Conservation (phyloP, 2,329 filamentous ascomycete species). For the Sordariomycetes sp. region DNA sequence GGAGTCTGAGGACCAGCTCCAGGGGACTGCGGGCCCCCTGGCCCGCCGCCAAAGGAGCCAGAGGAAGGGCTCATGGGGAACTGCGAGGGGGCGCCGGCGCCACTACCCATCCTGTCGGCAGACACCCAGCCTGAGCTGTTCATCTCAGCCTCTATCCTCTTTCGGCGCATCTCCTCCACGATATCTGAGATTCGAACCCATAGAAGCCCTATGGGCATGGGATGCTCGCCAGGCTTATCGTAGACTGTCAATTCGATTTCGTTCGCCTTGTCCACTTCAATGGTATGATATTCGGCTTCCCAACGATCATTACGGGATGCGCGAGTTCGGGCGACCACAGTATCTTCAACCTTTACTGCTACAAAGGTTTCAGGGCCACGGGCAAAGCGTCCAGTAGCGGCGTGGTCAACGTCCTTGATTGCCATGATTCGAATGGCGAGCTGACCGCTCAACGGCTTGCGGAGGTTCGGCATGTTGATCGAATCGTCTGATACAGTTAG, state of each 20-base stretch:
- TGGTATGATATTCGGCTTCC: slow-evolving; percentile 83
- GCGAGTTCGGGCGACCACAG: slow-evolving; percentile 79
- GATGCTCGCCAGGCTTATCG: slow-evolving; percentile 85
- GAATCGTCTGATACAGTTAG: slow-evolving; percentile 66
- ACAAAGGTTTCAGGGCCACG: slow-evolving; percentile 92
- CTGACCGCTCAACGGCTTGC: slow-evolving; percentile 91
- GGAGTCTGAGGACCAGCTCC: too few species aligned
- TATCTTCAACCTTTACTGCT: slow-evolving; percentile 93
- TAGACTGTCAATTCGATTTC: slow-evolving; percentile 97
- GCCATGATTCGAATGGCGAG: slow-evolving; percentile 78
- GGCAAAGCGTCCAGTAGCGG: slow-evolving; percentile 73
- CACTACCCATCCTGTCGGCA: slow-evolving; percentile 81
- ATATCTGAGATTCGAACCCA: slow-evolving; percentile 98
- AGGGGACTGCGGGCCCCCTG: slow-evolving; percentile 31
- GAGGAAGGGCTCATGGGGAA: slow-evolving; percentile 48
- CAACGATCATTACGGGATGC: slow-evolving; percentile 80
- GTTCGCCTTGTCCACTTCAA: slow-evolving; percentile 97
- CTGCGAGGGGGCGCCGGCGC: slow-evolving; percentile 36
- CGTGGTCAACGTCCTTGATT: slow-evolving; percentile 92
- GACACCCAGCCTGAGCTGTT: slow-evolving; percentile 95
- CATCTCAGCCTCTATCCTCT: slow-evolving; percentile 94
- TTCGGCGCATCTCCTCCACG: slow-evolving; percentile 91
- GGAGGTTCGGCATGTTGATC: slow-evolving; percentile 86
- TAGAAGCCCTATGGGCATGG: slow-evolving; percentile 85
- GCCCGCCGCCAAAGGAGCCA: background rate